Base-by-base conservation (phyloP, 164 flowering plant species). In the Sedum album region DNA sequence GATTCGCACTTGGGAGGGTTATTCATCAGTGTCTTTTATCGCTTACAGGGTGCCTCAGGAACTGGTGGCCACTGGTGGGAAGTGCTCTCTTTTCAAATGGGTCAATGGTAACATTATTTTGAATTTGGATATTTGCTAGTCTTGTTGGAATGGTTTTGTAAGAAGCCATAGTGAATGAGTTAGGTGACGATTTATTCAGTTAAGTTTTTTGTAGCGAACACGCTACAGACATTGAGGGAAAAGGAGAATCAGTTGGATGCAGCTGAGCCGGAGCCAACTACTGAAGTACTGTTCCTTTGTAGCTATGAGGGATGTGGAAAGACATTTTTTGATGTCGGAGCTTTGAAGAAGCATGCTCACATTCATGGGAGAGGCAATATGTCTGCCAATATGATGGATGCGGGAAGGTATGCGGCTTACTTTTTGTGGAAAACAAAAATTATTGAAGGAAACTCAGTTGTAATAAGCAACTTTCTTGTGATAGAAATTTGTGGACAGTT, bases 401-500 rank as follows among this genome's bases (percentile, higher is more conserved):
- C 74, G 96, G 90, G 69, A 89, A 85, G 95, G 98, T 93, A 83
- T 31, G 41, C 66, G n/a, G n/a, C n/a, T n/a, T n/a, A n/a, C n/a
- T n/a, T n/a, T n/a, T n/a, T n/a, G n/a, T n/a, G n/a, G n/a, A n/a
- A n/a, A n/a, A n/a, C n/a, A n/a, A n/a, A n/a, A n/a, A n/a, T n/a
- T n/a, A n/a, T n/a, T n/a, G n/a, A n/a, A n/a, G n/a, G n/a, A n/a
- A n/a, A n/a, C n/a, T n/a, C n/a, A n/a, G n/a, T n/a, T n/a, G 36
- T 10, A 30, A 20, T 61, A 2, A 30, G 7, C 31, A 66, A 31
- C 65, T 14, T 71, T 69, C 69, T 1, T 79, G 35, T 49, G 82
- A 79, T 93, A 93, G 98, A 93, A 91, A 88, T 93, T 91, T 79
- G 80, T 93, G 86, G 98, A 93, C 77, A 91, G 98, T 75, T 91